A percentile compares a stretch with the other conserved stretches of the same genome.
Conservation (phyloP, 768 basidiomycete species). For the Suillus placidus region DNA sequence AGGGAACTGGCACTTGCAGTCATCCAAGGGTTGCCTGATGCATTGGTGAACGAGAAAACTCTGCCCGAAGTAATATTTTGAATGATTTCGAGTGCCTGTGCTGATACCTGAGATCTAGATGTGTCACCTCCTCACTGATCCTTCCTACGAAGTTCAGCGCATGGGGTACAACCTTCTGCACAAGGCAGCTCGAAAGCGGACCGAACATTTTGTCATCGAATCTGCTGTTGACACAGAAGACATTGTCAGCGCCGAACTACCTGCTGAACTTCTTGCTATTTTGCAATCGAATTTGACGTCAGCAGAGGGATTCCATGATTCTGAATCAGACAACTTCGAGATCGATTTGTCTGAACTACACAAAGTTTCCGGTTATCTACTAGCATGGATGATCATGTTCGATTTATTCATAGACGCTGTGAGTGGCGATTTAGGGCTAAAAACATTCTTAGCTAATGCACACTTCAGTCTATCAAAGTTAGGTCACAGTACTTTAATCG, state of each 20-base stretch:
- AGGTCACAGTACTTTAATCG: constrained; percentile 86
- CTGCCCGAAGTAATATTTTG: constrained; percentile 56
- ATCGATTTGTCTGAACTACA: constrained; percentile 17
- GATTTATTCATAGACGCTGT: constrained; percentile 86
- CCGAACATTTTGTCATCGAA: constrained; percentile 85
- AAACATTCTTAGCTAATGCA: constrained; percentile 5
- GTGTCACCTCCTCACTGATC: constrained; percentile 75
- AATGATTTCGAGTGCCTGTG: background rate
- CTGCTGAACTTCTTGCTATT: constrained; percentile 65
- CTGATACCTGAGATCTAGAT: constrained; percentile 50
- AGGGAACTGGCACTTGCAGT: constrained; percentile 69
- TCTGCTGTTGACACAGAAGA: constrained; percentile 77
- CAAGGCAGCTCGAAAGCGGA: constrained; percentile 69
- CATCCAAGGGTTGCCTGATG: constrained; percentile 63
- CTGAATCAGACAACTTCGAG: constrained; percentile 41
- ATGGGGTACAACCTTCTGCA: constrained; percentile 76
- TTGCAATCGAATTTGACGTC: constrained; percentile 51
- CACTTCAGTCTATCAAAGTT: constrained; percentile 79
- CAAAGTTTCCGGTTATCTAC: constrained; percentile 66
- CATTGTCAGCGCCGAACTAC: constrained; percentile 55
- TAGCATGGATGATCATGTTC: constrained; percentile 89
- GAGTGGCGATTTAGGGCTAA: constrained; percentile 33
- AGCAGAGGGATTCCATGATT: constrained; percentile 40
- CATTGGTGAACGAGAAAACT: constrained; percentile 64
- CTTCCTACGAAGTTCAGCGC: constrained; percentile 66